Evolutionary conservation across 2,329 filamentous ascomycete species (phyloP).

Genomic region (Trichoderma guizhouense): DNA sequence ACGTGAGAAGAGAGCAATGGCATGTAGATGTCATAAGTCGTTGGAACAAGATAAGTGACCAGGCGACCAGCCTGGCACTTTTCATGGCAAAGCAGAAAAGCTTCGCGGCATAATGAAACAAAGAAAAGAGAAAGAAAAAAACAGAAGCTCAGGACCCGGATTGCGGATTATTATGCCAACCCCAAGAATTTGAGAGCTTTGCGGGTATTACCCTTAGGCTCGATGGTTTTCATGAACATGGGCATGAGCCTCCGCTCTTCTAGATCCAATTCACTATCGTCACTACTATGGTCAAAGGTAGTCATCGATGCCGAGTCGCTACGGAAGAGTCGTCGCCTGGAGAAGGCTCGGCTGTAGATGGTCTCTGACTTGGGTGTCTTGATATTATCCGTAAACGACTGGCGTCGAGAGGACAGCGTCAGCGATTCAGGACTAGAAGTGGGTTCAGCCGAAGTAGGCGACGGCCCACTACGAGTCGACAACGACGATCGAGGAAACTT

Average conservation of each 20-base stretch:
- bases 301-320: constrained; percentile 33
- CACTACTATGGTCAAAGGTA: constrained; percentile 34
- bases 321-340: constrained; percentile 22
- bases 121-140: background rate
- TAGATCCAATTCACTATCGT: constrained; percentile 43
- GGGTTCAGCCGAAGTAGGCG: constrained; percentile 15
- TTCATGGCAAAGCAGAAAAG: background rate
- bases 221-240: constrained; percentile 38
- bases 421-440: constrained; percentile 15
- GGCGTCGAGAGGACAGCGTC: constrained; percentile 3
- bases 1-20: background rate
- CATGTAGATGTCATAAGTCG: constrained; percentile 12
- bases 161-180: constrained; percentile 27
- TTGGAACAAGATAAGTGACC: background rate
- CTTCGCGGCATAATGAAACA: background rate
- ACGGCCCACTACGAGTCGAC: constrained; percentile 24
- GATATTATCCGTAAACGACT: constrained; percentile 25
- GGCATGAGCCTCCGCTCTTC: constrained; percentile 54
- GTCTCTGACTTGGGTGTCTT: constrained; percentile 30
- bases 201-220: constrained; percentile 42
- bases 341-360: constrained; percentile 30
- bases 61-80: background rate
- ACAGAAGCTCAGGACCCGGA: too few species aligned
- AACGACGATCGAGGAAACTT: constrained; percentile 29
- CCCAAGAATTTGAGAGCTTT: constrained; percentile 56